Percentiles rank a stretch among this genome's conserved stretches.
These are phyloP conservation scores for Berkeleyomyces basicola DNA, from an alignment of 2,329 filamentous ascomycete species.

Conservation along the genomic window DNA sequence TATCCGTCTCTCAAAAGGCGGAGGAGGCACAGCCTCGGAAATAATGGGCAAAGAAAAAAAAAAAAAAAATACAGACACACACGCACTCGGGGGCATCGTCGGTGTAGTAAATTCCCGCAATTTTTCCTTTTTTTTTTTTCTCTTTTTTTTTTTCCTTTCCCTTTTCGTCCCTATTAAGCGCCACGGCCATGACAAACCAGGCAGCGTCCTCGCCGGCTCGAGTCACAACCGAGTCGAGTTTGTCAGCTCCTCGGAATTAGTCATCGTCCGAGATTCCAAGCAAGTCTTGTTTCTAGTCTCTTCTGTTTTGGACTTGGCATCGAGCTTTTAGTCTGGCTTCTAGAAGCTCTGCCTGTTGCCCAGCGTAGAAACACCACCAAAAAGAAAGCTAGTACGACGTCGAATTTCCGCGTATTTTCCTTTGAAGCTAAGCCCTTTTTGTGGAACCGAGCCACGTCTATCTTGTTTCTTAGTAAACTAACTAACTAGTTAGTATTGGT, in stretches of 20 bases:
- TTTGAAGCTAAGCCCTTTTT: not conserved
- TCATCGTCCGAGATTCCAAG: not conserved
- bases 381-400: not conserved
- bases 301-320: not conserved
- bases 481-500: not conserved
- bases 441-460: not conserved
- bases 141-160: not conserved
- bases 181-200: not conserved
- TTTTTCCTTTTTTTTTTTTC: not conserved
- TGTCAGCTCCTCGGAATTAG: not conserved
- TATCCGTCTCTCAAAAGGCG: too few species aligned
- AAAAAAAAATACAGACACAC: not conserved
- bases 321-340: not conserved
- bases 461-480: not conserved
- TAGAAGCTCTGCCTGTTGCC: not conserved
- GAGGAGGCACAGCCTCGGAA: too few species aligned
- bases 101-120: not conserved
- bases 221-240: too few species aligned
- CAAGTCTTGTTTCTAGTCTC: not conserved
- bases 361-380: not conserved
- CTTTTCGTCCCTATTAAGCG: not conserved
- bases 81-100: not conserved
- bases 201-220: not conserved
- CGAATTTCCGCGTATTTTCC: not conserved
- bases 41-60: not conserved